Evolutionary conservation across 2,329 filamentous ascomycete species (phyloP).

Genomic region (Emergomyces pasteurianus): DNA sequence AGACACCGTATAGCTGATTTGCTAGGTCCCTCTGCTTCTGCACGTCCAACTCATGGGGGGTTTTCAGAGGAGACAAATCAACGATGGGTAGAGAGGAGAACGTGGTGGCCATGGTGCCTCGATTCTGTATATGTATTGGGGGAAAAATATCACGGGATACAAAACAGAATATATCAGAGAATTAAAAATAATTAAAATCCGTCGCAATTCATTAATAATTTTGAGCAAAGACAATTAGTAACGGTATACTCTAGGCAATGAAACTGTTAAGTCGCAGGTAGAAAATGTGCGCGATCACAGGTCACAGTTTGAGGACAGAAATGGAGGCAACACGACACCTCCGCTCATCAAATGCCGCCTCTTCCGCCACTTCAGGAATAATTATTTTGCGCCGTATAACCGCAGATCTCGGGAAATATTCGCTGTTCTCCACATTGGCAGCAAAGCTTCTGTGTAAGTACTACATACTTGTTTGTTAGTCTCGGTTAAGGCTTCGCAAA

Average conservation of each 20-base stretch:
- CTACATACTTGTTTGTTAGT: not conserved
- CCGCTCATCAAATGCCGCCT: not conserved
- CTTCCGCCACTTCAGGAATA: not conserved
- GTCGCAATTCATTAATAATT: not conserved
- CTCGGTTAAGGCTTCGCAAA: not conserved
- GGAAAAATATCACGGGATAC: not conserved
- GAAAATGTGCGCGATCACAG: not conserved
- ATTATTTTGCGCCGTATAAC: not conserved
- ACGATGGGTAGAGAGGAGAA: slow-evolving; percentile 34
- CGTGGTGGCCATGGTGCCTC: slow-evolving; percentile 25
- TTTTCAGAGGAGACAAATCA: slow-evolving; percentile 26
- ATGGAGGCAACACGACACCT: not conserved
- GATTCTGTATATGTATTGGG: not conserved
- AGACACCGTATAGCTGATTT: slow-evolving; percentile 29
- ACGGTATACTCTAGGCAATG: not conserved
- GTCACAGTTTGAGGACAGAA: not conserved
- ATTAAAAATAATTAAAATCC: not conserved
- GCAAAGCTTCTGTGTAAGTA: too few species aligned
- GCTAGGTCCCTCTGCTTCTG: slow-evolving; percentile 23
- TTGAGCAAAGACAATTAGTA: not conserved
- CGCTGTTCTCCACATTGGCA: not conserved
- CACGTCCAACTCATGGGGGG: slow-evolving; percentile 13
- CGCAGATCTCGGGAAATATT: not conserved
- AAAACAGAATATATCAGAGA: not conserved
- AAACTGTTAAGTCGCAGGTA: not conserved